phyloP scores from a whole-genome alignment of 768 basidiomycete genomes.

The Lanmaoa pseudosensibilis region DNA sequence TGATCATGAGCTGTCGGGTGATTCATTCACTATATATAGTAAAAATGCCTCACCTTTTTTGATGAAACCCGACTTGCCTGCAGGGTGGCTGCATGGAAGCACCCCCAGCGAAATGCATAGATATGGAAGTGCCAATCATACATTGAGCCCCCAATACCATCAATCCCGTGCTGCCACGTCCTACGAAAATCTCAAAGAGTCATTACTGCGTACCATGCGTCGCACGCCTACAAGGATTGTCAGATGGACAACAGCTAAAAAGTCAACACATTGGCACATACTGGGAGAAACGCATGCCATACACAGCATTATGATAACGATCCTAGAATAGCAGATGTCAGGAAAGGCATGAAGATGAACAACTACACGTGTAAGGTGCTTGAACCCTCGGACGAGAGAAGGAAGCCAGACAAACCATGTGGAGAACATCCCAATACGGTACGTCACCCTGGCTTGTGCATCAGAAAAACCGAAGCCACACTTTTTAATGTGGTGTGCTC shows the following conservation, averaged over 20 bases:
- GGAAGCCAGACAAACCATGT: not conserved
- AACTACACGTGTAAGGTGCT: not conserved
- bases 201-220: not conserved
- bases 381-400: not conserved
- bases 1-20: not conserved
- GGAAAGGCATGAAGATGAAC: not conserved
- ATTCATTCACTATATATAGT: conserved; percentile 7
- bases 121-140: conserved; percentile 2
- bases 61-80: not conserved
- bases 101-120: not conserved
- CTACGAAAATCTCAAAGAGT: not conserved
- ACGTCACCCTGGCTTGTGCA: not conserved
- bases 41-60: not conserved
- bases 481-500: not conserved
- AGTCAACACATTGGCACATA: not conserved
- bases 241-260: not conserved
- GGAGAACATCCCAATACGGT: not conserved
- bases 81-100: not conserved
- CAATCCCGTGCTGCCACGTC: conserved; percentile 3
- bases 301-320: not conserved
- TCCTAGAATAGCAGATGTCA: not conserved
- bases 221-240: not conserved
- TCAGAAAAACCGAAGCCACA: not conserved
- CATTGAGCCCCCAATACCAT: not conserved
- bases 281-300: not conserved